Conservation (phyloP, 1,139 yeast genomes). For the Candida pseudoviswanathii region DNA sequence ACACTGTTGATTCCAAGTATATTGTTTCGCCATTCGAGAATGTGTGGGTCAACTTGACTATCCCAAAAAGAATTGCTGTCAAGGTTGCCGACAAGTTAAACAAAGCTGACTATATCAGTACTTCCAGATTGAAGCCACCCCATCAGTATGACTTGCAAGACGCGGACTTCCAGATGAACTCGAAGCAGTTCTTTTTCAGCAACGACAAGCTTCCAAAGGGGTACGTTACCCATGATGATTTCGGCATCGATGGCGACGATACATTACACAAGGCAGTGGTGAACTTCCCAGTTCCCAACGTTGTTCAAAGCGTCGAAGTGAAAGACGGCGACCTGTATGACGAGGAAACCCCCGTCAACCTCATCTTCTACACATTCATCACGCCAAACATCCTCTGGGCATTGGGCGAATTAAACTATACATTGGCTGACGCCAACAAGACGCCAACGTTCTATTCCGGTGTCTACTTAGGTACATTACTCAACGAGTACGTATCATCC, state of each 20-base stretch:
- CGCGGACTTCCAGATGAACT: background rate
- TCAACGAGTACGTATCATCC: slow-evolving; percentile 16
- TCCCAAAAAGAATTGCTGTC: slow-evolving; percentile 55
- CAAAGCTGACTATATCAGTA: slow-evolving; percentile 46
- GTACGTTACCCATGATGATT: slow-evolving; percentile 79
- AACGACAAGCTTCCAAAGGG: slow-evolving; percentile 52
- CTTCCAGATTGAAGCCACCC: slow-evolving; percentile 25
- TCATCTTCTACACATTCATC: slow-evolving; percentile 79
- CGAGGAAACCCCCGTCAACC: slow-evolving; percentile 50
- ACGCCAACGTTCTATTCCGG: slow-evolving; percentile 30
- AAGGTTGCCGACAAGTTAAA: slow-evolving; percentile 53
- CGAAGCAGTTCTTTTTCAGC: background rate
- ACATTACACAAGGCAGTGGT: slow-evolving; percentile 70
- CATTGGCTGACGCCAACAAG: slow-evolving; percentile 11
- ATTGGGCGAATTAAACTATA: slow-evolving; percentile 35
- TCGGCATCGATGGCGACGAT: slow-evolving; percentile 87
- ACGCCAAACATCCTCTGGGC: slow-evolving; percentile 65
- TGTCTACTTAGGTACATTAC: slow-evolving; percentile 35
- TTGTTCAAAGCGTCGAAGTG: slow-evolving; percentile 53
- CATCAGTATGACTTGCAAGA: slow-evolving; percentile 22
- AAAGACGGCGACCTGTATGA: slow-evolving; percentile 11
- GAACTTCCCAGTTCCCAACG: slow-evolving; percentile 71
- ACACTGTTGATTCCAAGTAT: slow-evolving; percentile 77
- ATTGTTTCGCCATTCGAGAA: slow-evolving; percentile 87
- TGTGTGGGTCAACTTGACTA: slow-evolving; percentile 64